Conservation (phyloP, 192 early-diverging fungal genomes). For the Backusella parvicylindrica region DNA sequence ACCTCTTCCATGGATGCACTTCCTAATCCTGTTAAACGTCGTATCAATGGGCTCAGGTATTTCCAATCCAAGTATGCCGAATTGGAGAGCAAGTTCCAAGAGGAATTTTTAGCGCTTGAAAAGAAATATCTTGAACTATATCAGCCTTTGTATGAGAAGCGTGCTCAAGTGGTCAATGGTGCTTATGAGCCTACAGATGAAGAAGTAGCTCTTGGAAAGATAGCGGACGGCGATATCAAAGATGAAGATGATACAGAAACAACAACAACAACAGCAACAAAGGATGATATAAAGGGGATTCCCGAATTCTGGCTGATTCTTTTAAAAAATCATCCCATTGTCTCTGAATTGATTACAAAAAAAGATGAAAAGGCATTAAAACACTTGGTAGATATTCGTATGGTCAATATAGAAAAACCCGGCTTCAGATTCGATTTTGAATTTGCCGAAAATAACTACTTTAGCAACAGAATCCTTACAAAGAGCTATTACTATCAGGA, state of each 20-base stretch:
- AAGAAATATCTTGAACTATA: slow-evolving; percentile 91
- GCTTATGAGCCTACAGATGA: slow-evolving; percentile 87
- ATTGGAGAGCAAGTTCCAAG: slow-evolving; percentile 89
- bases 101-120: slow-evolving; percentile 92
- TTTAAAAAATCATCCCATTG: slow-evolving; percentile 78
- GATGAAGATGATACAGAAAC: slow-evolving; percentile 49
- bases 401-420: slow-evolving; percentile 80
- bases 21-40: slow-evolving; percentile 74
- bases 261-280: slow-evolving; percentile 29
- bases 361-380: slow-evolving; percentile 89
- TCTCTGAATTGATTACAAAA: slow-evolving; percentile 85
- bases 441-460: slow-evolving; percentile 87
- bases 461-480: slow-evolving; percentile 79
- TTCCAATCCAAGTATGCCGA: slow-evolving; percentile 84
- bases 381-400: slow-evolving; percentile 84
- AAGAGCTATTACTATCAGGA: slow-evolving; percentile 96
- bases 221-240: slow-evolving; percentile 38
- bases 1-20: slow-evolving; percentile 42
- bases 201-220: slow-evolving; percentile 64
- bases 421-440: slow-evolving; percentile 95
- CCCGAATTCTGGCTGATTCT: slow-evolving; percentile 97
- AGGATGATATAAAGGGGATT: slow-evolving; percentile 63
- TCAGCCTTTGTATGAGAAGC: slow-evolving; percentile 91
- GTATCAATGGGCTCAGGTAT: slow-evolving; percentile 82
- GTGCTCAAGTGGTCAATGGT: slow-evolving; percentile 75